Evolutionary conservation across 495 filamentous ascomycete species (phyloP).

Genomic region (Neurospora sp.): DNA sequence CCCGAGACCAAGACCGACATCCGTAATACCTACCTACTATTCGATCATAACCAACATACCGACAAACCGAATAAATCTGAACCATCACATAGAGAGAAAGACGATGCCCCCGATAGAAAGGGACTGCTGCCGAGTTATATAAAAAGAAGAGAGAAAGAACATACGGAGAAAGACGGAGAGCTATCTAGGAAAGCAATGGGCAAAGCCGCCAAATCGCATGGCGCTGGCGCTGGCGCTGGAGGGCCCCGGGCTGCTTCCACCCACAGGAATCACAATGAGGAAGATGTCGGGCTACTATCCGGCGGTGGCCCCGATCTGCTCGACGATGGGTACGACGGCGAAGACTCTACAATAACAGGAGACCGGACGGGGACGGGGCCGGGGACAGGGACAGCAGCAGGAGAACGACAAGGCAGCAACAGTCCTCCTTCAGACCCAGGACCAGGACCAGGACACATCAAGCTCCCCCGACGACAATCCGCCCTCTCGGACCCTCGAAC

Average conservation of each 20-base stretch:
- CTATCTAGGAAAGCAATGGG: constrained; percentile 20
- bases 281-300: constrained; percentile 36
- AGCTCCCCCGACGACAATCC: not conserved
- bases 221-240: constrained; percentile 15
- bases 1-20: not conserved
- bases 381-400: not conserved
- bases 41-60: not conserved
- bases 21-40: not conserved
- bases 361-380: constrained; percentile 12
- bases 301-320: constrained; percentile 15
- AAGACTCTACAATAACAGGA: constrained; percentile 25
- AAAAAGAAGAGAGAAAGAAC: not conserved
- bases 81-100: not conserved
- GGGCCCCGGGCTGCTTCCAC: not conserved
- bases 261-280: constrained; percentile 21
- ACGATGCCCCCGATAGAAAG: not conserved
- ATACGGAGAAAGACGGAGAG: not conserved
- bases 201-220: constrained; percentile 18
- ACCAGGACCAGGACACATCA: not conserved
- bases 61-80: not conserved
- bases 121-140: not conserved
- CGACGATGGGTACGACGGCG: constrained; percentile 17
- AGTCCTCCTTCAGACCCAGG: not conserved
- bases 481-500: not conserved
- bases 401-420: not conserved